Percentiles rank a stretch among this genome's conserved stretches.
Conservation (phyloP, 2,329 filamentous ascomycete genomes). For the Verticillium zaregamsianum region DNA sequence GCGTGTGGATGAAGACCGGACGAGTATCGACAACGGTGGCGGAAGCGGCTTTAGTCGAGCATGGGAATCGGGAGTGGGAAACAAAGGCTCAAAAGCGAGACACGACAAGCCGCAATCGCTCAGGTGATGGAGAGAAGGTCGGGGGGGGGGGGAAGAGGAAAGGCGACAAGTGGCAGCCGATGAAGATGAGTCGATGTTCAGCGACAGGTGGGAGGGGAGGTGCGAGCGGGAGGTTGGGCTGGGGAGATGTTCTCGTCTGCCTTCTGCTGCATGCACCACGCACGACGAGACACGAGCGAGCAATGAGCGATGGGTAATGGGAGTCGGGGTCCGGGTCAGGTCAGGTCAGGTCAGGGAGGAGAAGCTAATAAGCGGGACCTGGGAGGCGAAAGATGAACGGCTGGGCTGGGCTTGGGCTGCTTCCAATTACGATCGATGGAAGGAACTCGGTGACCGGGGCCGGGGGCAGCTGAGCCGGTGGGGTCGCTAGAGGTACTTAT, state of each 20-base stretch:
- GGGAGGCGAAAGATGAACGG: not conserved
- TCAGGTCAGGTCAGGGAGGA: not conserved
- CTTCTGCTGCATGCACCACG: not conserved
- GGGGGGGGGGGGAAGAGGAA: not conserved
- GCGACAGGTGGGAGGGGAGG: constrained; percentile 1
- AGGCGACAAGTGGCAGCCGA: not conserved
- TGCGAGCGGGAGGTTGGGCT: not conserved
- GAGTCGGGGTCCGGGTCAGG: not conserved
- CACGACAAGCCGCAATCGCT: not conserved
- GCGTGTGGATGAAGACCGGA: not conserved
- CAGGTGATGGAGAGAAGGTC: not conserved
- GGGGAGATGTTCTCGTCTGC: not conserved
- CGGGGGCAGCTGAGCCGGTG: not conserved
- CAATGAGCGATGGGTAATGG: not conserved
- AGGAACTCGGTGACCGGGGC: not conserved
- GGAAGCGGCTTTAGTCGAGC: not conserved
- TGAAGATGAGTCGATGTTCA: not conserved
- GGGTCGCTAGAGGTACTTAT: not conserved
- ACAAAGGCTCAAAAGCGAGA: not conserved
- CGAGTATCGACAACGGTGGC: not conserved
- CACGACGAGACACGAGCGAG: not conserved
- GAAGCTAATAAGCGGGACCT: not conserved
- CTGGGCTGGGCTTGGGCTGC: not conserved
- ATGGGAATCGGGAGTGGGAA: not conserved
- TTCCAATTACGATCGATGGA: not conserved